A percentile compares a stretch with the other conserved stretches of the same genome.
These are phyloP conservation scores for Sphagnum tenellum DNA, from an alignment of 225 moss, liverwort and hornwort genomes.

Conservation along the genomic window DNA sequence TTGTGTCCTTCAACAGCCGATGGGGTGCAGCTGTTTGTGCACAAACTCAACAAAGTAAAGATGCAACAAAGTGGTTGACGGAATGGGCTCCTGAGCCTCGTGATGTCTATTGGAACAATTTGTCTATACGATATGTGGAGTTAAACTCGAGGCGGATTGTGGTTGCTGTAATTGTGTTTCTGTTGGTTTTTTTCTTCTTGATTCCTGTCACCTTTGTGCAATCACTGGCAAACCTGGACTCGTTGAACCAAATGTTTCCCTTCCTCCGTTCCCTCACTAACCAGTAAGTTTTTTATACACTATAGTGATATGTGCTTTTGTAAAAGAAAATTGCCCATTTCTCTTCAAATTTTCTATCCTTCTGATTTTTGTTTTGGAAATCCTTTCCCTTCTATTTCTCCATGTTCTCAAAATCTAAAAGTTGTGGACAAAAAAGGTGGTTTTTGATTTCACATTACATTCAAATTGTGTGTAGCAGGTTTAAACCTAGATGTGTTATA, in stretches of 20 bases:
- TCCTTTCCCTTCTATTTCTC: no score
- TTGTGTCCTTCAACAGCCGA: conserved; percentile 68
- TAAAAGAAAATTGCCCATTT: neutral
- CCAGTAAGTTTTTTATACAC: conserved; percentile 30
- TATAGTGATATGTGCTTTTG: neutral
- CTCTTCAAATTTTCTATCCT: no score
- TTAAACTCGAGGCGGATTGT: conserved; percentile 53
- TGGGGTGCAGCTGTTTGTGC: conserved; percentile 98
- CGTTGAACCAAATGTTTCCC: conserved; percentile 36
- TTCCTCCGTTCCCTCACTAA: conserved; percentile 55
- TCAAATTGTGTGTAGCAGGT: no score
- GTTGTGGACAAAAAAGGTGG: no score
- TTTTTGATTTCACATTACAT: no score
- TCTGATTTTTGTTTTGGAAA: no score
- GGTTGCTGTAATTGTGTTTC: conserved; percentile 33
- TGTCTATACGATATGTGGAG: conserved; percentile 64
- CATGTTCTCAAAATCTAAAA: no score
- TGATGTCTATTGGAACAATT: conserved; percentile 81
- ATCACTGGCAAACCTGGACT: conserved; percentile 77
- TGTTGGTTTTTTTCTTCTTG: conserved; percentile 69
- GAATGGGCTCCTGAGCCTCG: conserved; percentile 90
- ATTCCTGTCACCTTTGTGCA: conserved; percentile 83
- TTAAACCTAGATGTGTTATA: no score
- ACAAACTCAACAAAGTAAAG: conserved; percentile 86
- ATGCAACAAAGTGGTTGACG: conserved; percentile 80